Percentiles rank a stretch among this genome's conserved stretches.
These are phyloP conservation scores for Corynespora cassiicola DNA, from an alignment of 2,329 filamentous ascomycete species.

Conservation along the genomic window DNA sequence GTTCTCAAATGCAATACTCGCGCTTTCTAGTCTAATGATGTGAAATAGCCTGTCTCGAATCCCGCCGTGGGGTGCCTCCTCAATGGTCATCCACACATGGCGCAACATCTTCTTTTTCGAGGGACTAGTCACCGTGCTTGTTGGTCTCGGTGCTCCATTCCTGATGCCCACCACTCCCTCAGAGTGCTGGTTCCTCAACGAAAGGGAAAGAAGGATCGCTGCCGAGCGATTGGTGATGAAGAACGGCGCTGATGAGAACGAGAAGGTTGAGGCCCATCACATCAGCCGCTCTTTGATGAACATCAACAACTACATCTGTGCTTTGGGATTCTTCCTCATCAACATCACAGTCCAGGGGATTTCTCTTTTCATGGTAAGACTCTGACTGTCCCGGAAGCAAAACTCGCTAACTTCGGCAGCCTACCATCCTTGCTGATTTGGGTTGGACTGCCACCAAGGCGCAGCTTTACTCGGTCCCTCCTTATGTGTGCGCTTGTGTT, in stretches of 20 bases:
- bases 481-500: constrained; percentile 45
- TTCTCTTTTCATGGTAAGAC: constrained; percentile 47
- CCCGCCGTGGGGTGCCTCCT: constrained; percentile 58
- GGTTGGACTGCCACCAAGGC: constrained; percentile 47
- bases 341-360: constrained; percentile 65
- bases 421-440: constrained; percentile 45
- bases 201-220: constrained; percentile 62
- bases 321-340: constrained; percentile 64
- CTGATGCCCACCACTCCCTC: constrained; percentile 60
- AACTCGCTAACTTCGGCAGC: constrained; percentile 28
- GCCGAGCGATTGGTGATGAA: constrained; percentile 59
- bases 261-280: constrained; percentile 57
- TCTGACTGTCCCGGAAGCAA: no score
- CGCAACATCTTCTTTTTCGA: constrained; percentile 68
- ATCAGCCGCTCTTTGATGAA: constrained; percentile 60
- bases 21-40: constrained; percentile 6
- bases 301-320: constrained; percentile 67
- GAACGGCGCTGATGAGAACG: constrained; percentile 53
- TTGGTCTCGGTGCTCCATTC: constrained; percentile 57
- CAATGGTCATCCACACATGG: constrained; percentile 53
- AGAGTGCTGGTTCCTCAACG: constrained; percentile 58
- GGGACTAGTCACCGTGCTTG: constrained; percentile 60
- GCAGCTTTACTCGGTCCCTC: constrained; percentile 48
- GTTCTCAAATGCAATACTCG: constrained; percentile 10
- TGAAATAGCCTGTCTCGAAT: constrained; percentile 46